Evolutionary conservation across 371 early-diverging fungal genomes (phyloP), one percentile per base, ranked within the genome.

Genomic region (Mucor ambiguus): DNA sequence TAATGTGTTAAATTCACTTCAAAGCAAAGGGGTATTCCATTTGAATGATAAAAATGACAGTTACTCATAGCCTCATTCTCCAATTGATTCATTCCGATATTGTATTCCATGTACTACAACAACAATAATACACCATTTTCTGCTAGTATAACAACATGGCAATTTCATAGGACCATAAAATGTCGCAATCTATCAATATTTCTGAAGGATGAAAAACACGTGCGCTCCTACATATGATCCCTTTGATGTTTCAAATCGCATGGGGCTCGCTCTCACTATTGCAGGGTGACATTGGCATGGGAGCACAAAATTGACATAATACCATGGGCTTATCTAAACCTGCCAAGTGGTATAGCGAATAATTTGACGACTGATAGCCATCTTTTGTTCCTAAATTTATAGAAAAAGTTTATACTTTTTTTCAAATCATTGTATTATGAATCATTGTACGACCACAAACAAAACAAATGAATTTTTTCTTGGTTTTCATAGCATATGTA

Each of bases 191-290:
- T 52, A 52, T 52, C 52, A 52, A 28, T 52, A 10, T 48, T 26
- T 52, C 52, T 52, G 52, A 52, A 52, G 52, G 28, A 26, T 52
- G 52, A 52, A 52, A 52, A 52, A 28, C 52, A 52, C 52, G 52
- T 52, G 52, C 14, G 16, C 28, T 28, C 28, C 49, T 26, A 24
- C 24, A 48, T 28, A 52, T 52, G 12, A 28, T 52, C 52, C 41
- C 52, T 52, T 28, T 28, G 16, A 28, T 52, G 52, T 52, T 52
- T 52, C 52, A 52, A 52, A 52, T 12, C 28, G 28, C 52, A 52
- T 52, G 52, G 52, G 52, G 28, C 28, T 52, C 28, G 14, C 2
- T 28, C 2, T 52, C 11, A 14, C 26, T 14, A 10, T 52, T 7
- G 26, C 24, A 26, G 6, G 26, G 52, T 26, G 28, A 26, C 52